A percentile compares a stretch with the other conserved stretches of the same genome.
These are phyloP conservation scores for Candida incommunis DNA, from an alignment of 805 yeast genomes.

Conservation along the genomic window DNA sequence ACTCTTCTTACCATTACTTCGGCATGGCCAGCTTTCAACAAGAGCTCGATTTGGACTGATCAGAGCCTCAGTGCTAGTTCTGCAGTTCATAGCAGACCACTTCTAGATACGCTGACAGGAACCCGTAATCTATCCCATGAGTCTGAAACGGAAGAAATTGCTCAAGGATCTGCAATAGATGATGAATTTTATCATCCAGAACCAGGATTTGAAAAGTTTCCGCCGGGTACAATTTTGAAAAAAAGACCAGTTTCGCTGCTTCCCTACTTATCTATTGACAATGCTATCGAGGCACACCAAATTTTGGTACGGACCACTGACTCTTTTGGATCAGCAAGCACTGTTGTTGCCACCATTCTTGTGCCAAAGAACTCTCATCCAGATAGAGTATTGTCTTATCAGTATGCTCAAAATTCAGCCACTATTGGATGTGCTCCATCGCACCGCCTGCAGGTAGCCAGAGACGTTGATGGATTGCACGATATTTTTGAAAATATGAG, in stretches of 20 bases:
- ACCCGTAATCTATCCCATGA: too few species aligned
- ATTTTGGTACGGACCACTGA: constrained; percentile 8
- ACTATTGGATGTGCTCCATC: constrained; percentile 14
- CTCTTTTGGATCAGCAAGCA: constrained; percentile 9
- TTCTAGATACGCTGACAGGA: too few species aligned
- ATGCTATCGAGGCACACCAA: constrained; percentile 8
- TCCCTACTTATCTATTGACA: neutral
- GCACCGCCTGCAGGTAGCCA: constrained; percentile 6
- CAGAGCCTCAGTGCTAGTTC: too few species aligned
- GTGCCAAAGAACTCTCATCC: constrained; percentile 7
- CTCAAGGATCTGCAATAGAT: too few species aligned
- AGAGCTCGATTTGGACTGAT: too few species aligned
- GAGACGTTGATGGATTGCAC: constrained; percentile 1
- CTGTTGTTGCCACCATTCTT: constrained; percentile 12
- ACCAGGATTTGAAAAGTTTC: neutral
- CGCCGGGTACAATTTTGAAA: neutral
- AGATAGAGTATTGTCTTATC: constrained; percentile 10
- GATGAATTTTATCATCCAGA: neutral
- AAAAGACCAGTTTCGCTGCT: neutral
- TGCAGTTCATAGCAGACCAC: too few species aligned
- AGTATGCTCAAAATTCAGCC: constrained; percentile 13
- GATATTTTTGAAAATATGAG: constrained; percentile 3
- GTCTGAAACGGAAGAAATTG: too few species aligned
- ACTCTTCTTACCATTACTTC: too few species aligned
- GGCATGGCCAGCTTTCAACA: too few species aligned